These are phyloP conservation scores for Uncinocarpus reesii DNA, from an alignment of 2,329 filamentous ascomycete species.

Conservation along the genomic window DNA sequence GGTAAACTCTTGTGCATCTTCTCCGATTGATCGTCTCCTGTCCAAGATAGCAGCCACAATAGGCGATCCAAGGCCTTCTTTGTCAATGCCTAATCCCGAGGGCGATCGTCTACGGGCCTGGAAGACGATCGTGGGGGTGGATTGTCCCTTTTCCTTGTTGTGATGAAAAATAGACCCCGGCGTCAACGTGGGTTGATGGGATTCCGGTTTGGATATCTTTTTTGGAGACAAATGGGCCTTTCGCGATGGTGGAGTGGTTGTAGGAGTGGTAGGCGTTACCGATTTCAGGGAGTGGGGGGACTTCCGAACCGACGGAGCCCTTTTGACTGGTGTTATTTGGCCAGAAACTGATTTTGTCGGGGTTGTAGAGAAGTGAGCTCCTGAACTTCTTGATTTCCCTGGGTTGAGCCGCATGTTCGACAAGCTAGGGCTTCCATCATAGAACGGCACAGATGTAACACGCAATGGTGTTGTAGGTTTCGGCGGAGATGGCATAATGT, in stretches of 20 bases:
- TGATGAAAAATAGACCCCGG: conserved; percentile 44
- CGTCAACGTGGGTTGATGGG: conserved; percentile 32
- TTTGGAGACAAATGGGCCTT: conserved; percentile 35
- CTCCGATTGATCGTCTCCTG: conserved; percentile 59
- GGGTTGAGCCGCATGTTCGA: conserved; percentile 42
- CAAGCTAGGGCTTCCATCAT: conserved; percentile 46
- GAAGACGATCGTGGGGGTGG: conserved; percentile 54
- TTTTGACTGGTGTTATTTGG: conserved; percentile 34
- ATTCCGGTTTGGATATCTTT: conserved; percentile 37
- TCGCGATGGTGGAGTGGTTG: conserved; percentile 7
- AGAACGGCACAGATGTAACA: conserved; percentile 35
- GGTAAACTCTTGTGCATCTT: conserved; percentile 54
- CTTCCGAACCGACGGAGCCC: conserved; percentile 25
- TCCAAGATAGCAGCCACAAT: conserved; percentile 61
- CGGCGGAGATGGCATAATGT: conserved; percentile 25
- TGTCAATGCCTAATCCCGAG: conserved; percentile 60
- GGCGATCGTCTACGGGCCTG: conserved; percentile 51
- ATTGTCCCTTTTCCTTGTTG: conserved; percentile 44
- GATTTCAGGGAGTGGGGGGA: neutral
- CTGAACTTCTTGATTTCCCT: conserved; percentile 38
- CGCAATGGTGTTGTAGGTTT: conserved; percentile 25
- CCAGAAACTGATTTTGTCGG: conserved; percentile 32
- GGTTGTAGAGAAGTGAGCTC: conserved; percentile 35
- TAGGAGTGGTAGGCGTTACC: conserved; percentile 10
- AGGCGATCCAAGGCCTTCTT: conserved; percentile 63